Conservation (phyloP, 495 filamentous ascomycete species). For the Hyaloscypha variabilis region DNA sequence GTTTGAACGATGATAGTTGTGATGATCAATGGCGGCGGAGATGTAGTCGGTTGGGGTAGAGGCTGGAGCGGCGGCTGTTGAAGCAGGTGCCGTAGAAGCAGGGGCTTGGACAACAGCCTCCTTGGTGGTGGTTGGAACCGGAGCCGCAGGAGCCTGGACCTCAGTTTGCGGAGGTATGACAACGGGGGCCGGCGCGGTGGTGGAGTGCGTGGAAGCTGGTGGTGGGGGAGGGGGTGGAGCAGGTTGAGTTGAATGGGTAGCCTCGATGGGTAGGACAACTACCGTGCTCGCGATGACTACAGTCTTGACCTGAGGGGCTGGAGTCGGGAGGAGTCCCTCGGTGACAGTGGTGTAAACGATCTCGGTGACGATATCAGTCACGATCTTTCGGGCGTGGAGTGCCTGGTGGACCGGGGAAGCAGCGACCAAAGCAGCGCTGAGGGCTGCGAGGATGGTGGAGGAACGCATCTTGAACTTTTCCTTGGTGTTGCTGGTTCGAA, state of each 20-base stretch:
- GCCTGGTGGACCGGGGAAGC: constrained; percentile 51
- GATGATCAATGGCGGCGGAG: constrained; percentile 58
- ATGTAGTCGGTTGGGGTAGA: constrained; percentile 38
- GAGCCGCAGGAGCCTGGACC: constrained; percentile 10
- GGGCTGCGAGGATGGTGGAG: constrained; percentile 60
- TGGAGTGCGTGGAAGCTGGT: neutral
- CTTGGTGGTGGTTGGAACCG: constrained; percentile 14
- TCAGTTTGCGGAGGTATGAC: neutral
- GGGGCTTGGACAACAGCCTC: constrained; percentile 6
- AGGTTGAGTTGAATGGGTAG: constrained; percentile 13
- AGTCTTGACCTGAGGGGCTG: constrained; percentile 1
- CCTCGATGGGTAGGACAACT: constrained; percentile 5
- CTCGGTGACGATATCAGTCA: constrained; percentile 54
- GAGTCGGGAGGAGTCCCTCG: constrained; percentile 34
- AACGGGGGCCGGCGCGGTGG: neutral
- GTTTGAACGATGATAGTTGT: constrained; percentile 86
- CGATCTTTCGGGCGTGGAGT: constrained; percentile 52
- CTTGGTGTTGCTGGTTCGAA: constrained; percentile 15
- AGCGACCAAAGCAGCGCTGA: constrained; percentile 63
- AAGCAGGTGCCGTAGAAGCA: too few relatives aligned
- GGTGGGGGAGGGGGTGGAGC: constrained; percentile 27
- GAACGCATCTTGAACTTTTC: constrained; percentile 64
- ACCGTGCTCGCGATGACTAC: constrained; percentile 23
- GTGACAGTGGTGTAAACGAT: constrained; percentile 66
- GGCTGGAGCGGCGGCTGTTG: constrained; percentile 24